phyloP scores from a whole-genome alignment of 2,329 filamentous ascomycete genomes.

The Verticillium nonalfalfae region DNA sequence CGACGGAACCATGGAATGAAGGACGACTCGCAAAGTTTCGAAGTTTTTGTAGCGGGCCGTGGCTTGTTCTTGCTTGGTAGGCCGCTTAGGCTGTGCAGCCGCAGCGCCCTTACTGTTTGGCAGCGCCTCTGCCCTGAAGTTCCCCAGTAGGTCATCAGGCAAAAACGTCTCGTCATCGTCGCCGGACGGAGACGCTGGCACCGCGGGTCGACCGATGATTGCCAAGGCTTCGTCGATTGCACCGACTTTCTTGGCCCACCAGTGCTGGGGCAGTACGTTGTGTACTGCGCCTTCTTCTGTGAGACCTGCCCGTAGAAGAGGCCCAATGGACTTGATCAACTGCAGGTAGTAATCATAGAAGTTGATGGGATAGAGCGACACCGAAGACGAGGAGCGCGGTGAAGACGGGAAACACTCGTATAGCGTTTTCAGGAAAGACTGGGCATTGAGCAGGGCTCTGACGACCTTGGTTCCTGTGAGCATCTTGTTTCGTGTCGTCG shows the following conservation, averaged over 20 bases:
- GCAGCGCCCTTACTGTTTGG: conserved; percentile 10
- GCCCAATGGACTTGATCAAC: conserved; percentile 70
- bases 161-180: background rate
- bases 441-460: conserved; percentile 71
- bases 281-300: conserved; percentile 77
- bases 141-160: background rate
- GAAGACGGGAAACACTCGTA: conserved; percentile 68
- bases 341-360: conserved; percentile 75
- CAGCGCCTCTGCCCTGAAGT: conserved; percentile 1
- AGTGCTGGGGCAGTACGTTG: conserved; percentile 65
- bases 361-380: conserved; percentile 70
- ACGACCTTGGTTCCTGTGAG: conserved; percentile 67
- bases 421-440: conserved; percentile 70
- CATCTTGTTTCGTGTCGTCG: conserved; percentile 33
- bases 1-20: conserved; percentile 71
- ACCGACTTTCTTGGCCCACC: conserved; percentile 28
- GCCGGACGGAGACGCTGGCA: background rate
- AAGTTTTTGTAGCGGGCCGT: conserved; percentile 62
- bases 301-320: conserved; percentile 72
- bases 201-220: background rate
- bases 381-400: conserved; percentile 50
- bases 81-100: conserved; percentile 23
- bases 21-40: conserved; percentile 65
- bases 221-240: conserved; percentile 7
- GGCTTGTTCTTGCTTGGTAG: conserved; percentile 34